Base-by-base conservation (phyloP, 169 alveolate genomes). In the Hepatocystis sp. region DNA sequence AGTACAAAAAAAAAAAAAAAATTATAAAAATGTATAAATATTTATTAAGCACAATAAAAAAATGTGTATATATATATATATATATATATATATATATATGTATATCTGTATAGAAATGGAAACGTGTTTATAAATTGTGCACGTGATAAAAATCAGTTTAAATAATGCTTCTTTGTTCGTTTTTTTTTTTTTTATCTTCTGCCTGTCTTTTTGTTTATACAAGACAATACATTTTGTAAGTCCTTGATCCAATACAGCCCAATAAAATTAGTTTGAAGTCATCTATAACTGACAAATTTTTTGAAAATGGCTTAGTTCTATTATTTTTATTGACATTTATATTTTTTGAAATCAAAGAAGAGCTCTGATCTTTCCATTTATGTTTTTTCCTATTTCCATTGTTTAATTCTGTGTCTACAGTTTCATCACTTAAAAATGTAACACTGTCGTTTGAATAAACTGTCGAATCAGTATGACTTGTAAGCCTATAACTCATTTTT, bases 241-340 rank as follows among this genome's bases (percentile, higher is more conserved):
- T 71, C 40, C 86, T 71, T 25, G 58, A 56, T 30, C 86, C 86
- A 60, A 71, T 71, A 13, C 86, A 71, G n/a, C 86, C 86, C 27
- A 49, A 71, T 27, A 71, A 17, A 21, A 71, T 56, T 1, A 71
- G 25, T 42, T 71, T 71, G 30, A 71, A 71, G n/a, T 56, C 71
- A 42, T 71, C 86, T 40, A 56, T 51, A 23, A 71, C 46, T 2
- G 86, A 71, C 30, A 71, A 42, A 15, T 61, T 42, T 32, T 25
- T 55, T 25, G 49, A 21, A 15, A 42, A 39, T 1, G 19, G 27
- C 11, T 56, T 32, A 4, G 32, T 7, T n/a, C 19, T 19, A 34
- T 13, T 15, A 34, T 71, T 55, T 61, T n/a, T n/a, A n/a, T n/a
- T n/a, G n/a, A 21, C 28, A 32, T 39, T 44, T 28, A 71, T 8